These are phyloP conservation scores for Melastoma malabathricum DNA, from an alignment of 345 rosid species.

Conservation along the genomic window DNA sequence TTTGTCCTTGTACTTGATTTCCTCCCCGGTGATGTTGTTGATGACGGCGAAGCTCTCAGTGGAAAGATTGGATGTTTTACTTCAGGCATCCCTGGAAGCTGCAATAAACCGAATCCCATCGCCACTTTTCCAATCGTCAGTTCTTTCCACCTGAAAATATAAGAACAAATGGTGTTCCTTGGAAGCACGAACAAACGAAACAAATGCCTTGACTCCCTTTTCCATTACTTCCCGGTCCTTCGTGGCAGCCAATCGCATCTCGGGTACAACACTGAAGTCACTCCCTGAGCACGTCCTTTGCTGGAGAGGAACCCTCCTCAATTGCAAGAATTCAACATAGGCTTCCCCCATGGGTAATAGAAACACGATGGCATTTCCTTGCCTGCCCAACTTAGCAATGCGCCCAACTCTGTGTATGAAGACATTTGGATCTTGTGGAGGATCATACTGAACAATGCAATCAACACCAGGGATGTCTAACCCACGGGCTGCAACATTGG, in stretches of 20 bases:
- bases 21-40: slow-evolving; percentile 46
- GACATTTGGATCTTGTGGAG: slow-evolving; percentile 88
- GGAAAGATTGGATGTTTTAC: slow-evolving; percentile 66
- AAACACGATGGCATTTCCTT: slow-evolving; percentile 63
- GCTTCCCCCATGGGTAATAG: slow-evolving; percentile 83
- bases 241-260: slow-evolving; percentile 57
- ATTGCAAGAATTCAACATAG: slow-evolving; percentile 64
- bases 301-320: slow-evolving; percentile 62
- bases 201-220: slow-evolving; percentile 86
- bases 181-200: slow-evolving; percentile 75
- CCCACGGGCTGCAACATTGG: slow-evolving; percentile 96
- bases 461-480: slow-evolving; percentile 92
- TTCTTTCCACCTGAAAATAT: slow-evolving; percentile 89
- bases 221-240: slow-evolving; percentile 84
- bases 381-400: slow-evolving; percentile 79
- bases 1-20: slow-evolving; percentile 75
- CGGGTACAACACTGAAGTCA: slow-evolving; percentile 57
- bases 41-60: slow-evolving; percentile 53
- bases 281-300: slow-evolving; percentile 39
- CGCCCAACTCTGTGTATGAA: slow-evolving; percentile 88
- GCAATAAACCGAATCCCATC: slow-evolving; percentile 85
- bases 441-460: slow-evolving; percentile 87
- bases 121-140: slow-evolving; percentile 86
- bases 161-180: slow-evolving; percentile 78
- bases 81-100: slow-evolving; percentile 82